Conservation (phyloP, 1,139 yeast species). For the Hyphopichia burtonii region DNA sequence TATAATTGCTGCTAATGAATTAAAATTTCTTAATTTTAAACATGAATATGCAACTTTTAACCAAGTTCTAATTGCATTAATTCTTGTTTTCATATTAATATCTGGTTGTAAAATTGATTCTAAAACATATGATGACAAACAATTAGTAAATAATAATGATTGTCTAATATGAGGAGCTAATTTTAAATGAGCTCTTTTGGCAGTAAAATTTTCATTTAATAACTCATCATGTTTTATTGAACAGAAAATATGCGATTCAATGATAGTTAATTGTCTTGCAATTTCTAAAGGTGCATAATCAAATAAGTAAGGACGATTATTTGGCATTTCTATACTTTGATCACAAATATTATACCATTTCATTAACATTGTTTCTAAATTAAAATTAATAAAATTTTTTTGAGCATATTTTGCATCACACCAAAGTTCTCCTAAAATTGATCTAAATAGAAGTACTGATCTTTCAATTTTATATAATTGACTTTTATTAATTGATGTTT, state of each 20-base stretch:
- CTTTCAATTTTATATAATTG: slow-evolving; percentile 46
- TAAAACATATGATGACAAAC: slow-evolving; percentile 77
- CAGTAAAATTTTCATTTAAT: slow-evolving; percentile 68
- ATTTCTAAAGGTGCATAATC: slow-evolving; percentile 78
- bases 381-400: slow-evolving; percentile 28
- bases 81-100: slow-evolving; percentile 48
- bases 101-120: slow-evolving; percentile 69
- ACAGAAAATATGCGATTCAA: slow-evolving; percentile 73
- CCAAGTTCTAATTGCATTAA: slow-evolving; percentile 74
- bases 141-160: slow-evolving; percentile 73
- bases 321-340: slow-evolving; percentile 47
- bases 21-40: slow-evolving; percentile 75
- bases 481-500: slow-evolving; percentile 11
- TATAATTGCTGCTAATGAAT: slow-evolving; percentile 84
- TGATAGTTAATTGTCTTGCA: slow-evolving; percentile 80
- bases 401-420: slow-evolving; percentile 29
- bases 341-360: slow-evolving; percentile 43
- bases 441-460: slow-evolving; percentile 48
- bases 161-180: slow-evolving; percentile 73
- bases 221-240: slow-evolving; percentile 70
- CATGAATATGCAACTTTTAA: slow-evolving; percentile 82
- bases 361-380: slow-evolving; percentile 25
- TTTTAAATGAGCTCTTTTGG: slow-evolving; percentile 59
- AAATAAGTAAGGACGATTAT: slow-evolving; percentile 52
- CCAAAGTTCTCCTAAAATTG: slow-evolving; percentile 54